These are phyloP conservation scores for Trichoderma harzianum DNA, from an alignment of 2,329 filamentous ascomycete species.

Conservation along the genomic window DNA sequence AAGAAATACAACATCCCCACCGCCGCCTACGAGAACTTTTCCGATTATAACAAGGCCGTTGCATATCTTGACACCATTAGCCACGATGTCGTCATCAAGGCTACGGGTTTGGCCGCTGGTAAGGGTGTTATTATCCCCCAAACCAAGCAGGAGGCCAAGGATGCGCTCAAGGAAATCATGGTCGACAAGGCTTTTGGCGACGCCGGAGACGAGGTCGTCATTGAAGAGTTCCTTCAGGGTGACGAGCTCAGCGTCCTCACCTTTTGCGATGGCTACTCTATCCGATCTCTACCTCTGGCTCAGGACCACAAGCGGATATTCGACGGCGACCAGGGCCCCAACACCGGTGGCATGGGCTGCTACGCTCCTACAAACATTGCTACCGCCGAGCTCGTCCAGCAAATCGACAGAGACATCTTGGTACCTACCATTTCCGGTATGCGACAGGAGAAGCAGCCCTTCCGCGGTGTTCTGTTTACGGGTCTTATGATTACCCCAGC, in stretches of 20 bases:
- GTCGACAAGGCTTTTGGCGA: constrained; percentile 78
- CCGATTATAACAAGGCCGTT: constrained; percentile 67
- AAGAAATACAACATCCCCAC: constrained; percentile 85
- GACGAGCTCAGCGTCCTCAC: constrained; percentile 90
- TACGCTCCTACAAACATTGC: constrained; percentile 87
- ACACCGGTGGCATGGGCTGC: constrained; percentile 97
- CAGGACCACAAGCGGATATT: constrained; percentile 96
- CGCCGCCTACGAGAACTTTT: constrained; percentile 86
- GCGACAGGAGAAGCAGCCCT: constrained; percentile 72
- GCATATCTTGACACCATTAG: constrained; percentile 69
- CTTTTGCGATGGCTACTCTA: constrained; percentile 85
- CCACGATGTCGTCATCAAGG: constrained; percentile 88
- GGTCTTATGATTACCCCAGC: constrained; percentile 87
- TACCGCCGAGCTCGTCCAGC: constrained; percentile 69
- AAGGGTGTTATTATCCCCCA: constrained; percentile 92
- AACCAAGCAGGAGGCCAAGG: constrained; percentile 76
- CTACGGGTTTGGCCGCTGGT: constrained; percentile 83
- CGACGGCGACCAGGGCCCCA: constrained; percentile 85
- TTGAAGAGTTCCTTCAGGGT: constrained; percentile 88
- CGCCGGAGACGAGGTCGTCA: constrained; percentile 87
- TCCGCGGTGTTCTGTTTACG: constrained; percentile 75
- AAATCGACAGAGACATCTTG: constrained; percentile 78
- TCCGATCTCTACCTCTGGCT: constrained; percentile 79
- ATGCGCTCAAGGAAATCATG: constrained; percentile 87
- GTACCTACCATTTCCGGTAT: constrained; percentile 87